phyloP scores from a whole-genome alignment of 768 basidiomycete species.

The Russula sp. region DNA sequence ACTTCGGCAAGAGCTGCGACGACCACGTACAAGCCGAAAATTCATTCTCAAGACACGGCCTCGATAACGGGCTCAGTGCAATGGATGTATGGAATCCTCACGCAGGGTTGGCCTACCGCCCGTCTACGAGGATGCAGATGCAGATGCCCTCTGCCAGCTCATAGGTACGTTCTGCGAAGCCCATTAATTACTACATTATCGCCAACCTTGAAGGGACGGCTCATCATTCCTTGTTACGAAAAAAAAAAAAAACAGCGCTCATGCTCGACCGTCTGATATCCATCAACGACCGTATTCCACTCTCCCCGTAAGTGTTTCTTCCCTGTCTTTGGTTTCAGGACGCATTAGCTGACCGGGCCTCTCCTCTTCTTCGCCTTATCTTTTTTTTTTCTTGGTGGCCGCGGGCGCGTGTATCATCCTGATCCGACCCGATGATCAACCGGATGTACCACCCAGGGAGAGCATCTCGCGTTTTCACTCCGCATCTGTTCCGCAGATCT shows the following conservation, averaged over 20 bases:
- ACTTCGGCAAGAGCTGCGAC: not conserved
- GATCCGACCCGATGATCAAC: slow-evolving; percentile 8
- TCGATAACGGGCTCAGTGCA: slow-evolving; percentile 46
- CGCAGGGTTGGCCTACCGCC: slow-evolving; percentile 77
- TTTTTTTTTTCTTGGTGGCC: not conserved
- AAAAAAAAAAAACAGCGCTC: slow-evolving; percentile 57
- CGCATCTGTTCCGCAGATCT: slow-evolving; percentile 82
- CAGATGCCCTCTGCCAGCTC: slow-evolving; percentile 82
- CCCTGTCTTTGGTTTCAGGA: slow-evolving; percentile 27
- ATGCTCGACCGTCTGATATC: slow-evolving; percentile 94
- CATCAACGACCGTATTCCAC: slow-evolving; percentile 94
- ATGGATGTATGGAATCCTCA: slow-evolving; percentile 83
- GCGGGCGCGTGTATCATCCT: not conserved
- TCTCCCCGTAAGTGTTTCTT: slow-evolving; percentile 58
- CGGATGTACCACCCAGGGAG: slow-evolving; percentile 49
- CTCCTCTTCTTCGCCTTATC: not conserved
- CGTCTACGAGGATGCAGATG: slow-evolving; percentile 78
- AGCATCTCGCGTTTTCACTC: slow-evolving; percentile 96
- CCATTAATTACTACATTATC: too few relatives aligned
- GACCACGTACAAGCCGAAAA: not conserved
- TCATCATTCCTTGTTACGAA: slow-evolving; percentile 2
- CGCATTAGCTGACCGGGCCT: slow-evolving; percentile 11
- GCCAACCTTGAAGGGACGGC: not conserved
- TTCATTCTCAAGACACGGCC: slow-evolving; percentile 1
- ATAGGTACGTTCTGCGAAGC: slow-evolving; percentile 58